Base-by-base conservation (phyloP, 177 flowering plant species). In the Vitis hybrid region DNA sequence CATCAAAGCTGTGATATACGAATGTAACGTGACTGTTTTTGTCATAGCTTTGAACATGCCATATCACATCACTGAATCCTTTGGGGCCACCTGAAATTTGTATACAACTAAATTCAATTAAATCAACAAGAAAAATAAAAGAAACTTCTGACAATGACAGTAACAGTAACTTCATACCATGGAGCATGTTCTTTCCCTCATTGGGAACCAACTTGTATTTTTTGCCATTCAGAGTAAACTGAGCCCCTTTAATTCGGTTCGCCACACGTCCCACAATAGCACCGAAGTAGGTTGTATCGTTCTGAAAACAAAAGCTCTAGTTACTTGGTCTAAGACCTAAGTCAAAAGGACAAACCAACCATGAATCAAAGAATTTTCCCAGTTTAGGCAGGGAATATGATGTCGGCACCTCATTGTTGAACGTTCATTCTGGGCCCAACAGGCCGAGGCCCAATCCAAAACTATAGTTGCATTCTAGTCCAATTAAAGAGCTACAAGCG, bases 231-330 rank as follows among this genome's bases (percentile, higher is more conserved):
- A 89, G 55, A 12, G 74, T 79, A 68, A 87, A 94, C 15, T 85
- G 78, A 55, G 94, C 98, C 2, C 90, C 90, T 12, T 72, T 84
- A 26, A 94, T 88, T 68, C 98, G 81, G 70, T 94, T 94, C 3
- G 96, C 93, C 4, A 90, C 93, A 17, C 96, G 77, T 39, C 98
- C 98, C 30, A 90, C 96, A 30, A 80, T 71, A 39, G 88, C 83
- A 11, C 98, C 96, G 45, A 92, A 83, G 64, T 88, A 79, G 2
- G 82, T n/a, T 17, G 79, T 70, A 59, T 89, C 92, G 56, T 88
- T 84, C 94, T 89, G 83, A 39, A 39, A 39, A 39, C 1, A 7
- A 39, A 39, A 39, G 7, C 45, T 39, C 45, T 39, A 1, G 45
- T 39, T 39, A 39, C 45, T 39, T 39, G 45, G 7, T 39, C 45